Evolutionary conservation across 169 alveolate genomes (phyloP), one percentile per base, ranked within the genome.

Genomic region (Cryptosporidium tyzzeri): DNA sequence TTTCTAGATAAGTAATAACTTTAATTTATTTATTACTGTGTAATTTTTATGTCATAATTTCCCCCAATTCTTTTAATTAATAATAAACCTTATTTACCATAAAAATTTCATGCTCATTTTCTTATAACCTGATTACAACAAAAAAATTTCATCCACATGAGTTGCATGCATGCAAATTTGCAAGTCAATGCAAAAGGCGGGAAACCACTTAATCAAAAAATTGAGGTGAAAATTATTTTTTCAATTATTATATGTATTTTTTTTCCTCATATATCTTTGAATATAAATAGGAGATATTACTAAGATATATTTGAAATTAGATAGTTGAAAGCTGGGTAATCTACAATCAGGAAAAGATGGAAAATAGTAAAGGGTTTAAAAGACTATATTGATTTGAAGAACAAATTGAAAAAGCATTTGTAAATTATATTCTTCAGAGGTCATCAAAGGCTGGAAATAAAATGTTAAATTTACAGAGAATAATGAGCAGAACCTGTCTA

Each of bases 131-230:
- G 55, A 48, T 48, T 48, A 2, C 21, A 45, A 3, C 21, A 48
- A 3, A 1, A 45, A 14, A 48, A 41, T 53, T n/a, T 26, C 35
- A 26, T 55, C 67, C 67, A 55, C 71, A 65, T 65, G 8, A 65
- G 4, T 35, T 29, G 23, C 71, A 65, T 37, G 71, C 53, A 65
- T 65, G 71, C 71, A 65, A n/a, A 33, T 33, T 65, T 65, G 71
- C 71, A 65, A 33, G 71, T 65, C 50, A 29, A 10, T 21, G 71
- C 23, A 65, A 33, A 9, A 12, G 71, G 71, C 71, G 71, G 71
- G 71, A 65, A 65, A 2, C 0, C 62, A 12, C 62, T 53, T 18
- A 26, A 55, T n/a, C 33, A 55, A 26, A 26, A 55, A 21, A 3
- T 55, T n/a, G 67, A 9, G 37, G 37, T 55, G 29, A 55, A n/a